Evolutionary conservation across 1,284 basidiomycete genomes (phyloP).

Genomic region (Apiotrichum gracile): DNA sequence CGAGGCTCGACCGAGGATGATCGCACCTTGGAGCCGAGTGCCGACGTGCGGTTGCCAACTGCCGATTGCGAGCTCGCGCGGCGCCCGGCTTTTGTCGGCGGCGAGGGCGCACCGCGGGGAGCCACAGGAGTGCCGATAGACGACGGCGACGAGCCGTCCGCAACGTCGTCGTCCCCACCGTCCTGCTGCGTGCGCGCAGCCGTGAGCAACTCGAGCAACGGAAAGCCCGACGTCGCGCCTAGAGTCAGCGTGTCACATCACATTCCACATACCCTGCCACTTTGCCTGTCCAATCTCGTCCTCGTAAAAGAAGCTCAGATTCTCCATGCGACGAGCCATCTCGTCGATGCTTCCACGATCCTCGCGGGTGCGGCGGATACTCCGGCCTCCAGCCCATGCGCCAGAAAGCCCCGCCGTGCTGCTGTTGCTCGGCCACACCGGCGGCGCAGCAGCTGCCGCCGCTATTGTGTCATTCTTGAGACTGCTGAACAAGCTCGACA

Average conservation of each 20-base stretch:
- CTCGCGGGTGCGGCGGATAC: constrained; percentile 2
- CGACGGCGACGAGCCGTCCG: constrained; percentile 18
- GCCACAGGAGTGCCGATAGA: constrained; percentile 5
- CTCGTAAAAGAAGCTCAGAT: constrained; percentile 47
- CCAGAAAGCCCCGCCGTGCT: not conserved
- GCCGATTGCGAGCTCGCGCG: constrained; percentile 18
- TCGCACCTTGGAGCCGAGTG: constrained; percentile 9
- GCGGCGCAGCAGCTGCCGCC: not conserved
- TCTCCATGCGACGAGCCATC: constrained; percentile 41
- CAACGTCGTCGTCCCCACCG: constrained; percentile 4
- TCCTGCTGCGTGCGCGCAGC: constrained; percentile 51
- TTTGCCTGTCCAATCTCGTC: constrained; percentile 50
- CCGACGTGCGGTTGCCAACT: constrained; percentile 6
- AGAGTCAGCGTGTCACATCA: constrained; percentile 2
- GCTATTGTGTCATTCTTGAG: constrained; percentile 7
- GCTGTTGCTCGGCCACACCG: not conserved
- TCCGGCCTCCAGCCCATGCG: constrained; percentile 12
- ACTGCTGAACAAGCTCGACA: constrained; percentile 3
- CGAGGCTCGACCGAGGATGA: constrained; percentile 17
- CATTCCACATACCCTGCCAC: constrained; percentile 45
- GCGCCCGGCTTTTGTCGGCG: constrained; percentile 5
- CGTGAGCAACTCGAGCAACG: constrained; percentile 67
- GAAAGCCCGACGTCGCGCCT: constrained; percentile 81
- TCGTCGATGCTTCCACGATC: constrained; percentile 30
- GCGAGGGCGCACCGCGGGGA: constrained; percentile 2